These are phyloP conservation scores for Penicillium subrubescens DNA, from an alignment of 495 filamentous ascomycete species.

Conservation along the genomic window DNA sequence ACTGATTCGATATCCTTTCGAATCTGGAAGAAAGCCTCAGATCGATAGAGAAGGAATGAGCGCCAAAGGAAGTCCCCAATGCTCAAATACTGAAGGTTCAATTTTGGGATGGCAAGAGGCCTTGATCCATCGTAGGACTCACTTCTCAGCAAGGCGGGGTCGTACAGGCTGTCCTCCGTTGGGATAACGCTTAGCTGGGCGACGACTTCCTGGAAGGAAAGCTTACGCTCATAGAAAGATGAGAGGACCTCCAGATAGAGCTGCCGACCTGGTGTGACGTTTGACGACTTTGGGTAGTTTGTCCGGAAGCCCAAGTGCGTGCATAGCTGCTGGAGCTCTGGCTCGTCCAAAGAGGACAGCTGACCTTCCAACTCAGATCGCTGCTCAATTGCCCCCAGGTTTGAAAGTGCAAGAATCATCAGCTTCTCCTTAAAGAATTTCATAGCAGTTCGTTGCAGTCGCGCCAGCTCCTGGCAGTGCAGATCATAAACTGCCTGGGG, in stretches of 20 bases:
- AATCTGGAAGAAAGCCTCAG: conserved; percentile 93
- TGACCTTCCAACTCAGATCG: conserved; percentile 78
- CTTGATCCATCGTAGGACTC: conserved; percentile 87
- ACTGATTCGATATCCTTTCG: conserved; percentile 84
- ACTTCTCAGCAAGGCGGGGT: conserved; percentile 77
- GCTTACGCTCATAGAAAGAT: conserved; percentile 74
- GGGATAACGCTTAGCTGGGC: conserved; percentile 73
- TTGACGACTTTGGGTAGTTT: conserved; percentile 70
- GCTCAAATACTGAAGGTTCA: conserved; percentile 94
- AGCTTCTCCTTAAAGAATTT: conserved; percentile 89
- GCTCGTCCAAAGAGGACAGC: conserved; percentile 68
- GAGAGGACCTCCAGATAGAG: conserved; percentile 78
- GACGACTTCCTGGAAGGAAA: conserved; percentile 80
- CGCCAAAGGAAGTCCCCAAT: conserved; percentile 96
- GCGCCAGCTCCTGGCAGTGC: conserved; percentile 75
- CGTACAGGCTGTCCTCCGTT: conserved; percentile 82
- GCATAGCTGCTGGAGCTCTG: conserved; percentile 71
- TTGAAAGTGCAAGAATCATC: conserved; percentile 86
- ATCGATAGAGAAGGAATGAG: conserved; percentile 83
- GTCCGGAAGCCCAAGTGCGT: conserved; percentile 74
- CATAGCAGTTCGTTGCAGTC: conserved; percentile 77
- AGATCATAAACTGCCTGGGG: conserved; percentile 72
- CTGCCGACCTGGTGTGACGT: conserved; percentile 60
- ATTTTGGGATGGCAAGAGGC: conserved; percentile 88
- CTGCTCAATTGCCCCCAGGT: conserved; percentile 84